A percentile compares a stretch with the other conserved stretches of the same genome.
These are phyloP conservation scores for Candida morakotiae DNA, from an alignment of 805 yeast genomes.

Conservation along the genomic window DNA sequence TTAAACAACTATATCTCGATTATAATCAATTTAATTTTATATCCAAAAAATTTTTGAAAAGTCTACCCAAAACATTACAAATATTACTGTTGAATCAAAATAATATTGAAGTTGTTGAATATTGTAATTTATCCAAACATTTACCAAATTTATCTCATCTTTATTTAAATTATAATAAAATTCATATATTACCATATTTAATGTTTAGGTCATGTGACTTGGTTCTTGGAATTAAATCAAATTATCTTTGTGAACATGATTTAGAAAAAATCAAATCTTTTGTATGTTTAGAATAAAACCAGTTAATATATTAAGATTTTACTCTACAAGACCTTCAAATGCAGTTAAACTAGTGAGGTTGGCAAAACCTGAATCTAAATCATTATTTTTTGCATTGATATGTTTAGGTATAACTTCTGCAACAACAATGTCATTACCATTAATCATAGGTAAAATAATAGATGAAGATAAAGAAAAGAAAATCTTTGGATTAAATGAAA, in stretches of 20 bases:
- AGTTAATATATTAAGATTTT: conserved; percentile 2
- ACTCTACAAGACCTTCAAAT: conserved; percentile 1
- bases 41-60: conserved; percentile 15
- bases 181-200: conserved; percentile 6
- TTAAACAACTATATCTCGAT: conserved; percentile 21
- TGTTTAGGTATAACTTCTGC: conserved; percentile 70
- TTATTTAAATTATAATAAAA: conserved; percentile 15
- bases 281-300: conserved; percentile 5
- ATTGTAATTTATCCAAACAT: background rate
- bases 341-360: conserved; percentile 18
- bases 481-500: conserved; percentile 53
- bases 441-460: conserved; percentile 79
- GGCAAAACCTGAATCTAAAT: conserved; percentile 50
- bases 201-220: conserved; percentile 8
- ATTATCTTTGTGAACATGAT: conserved; percentile 12
- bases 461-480: conserved; percentile 35
- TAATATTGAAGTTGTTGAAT: conserved; percentile 9
- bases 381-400: conserved; percentile 49
- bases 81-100: conserved; percentile 12
- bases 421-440: conserved; percentile 77
- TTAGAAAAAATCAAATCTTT: conserved; percentile 4
- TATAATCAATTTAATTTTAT: conserved; percentile 20
- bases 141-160: conserved; percentile 18
- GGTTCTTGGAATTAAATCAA: conserved; percentile 12
- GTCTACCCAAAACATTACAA: conserved; percentile 26